phyloP scores from a whole-genome alignment of 148 eudicot species.

The Arbutus unedo region DNA sequence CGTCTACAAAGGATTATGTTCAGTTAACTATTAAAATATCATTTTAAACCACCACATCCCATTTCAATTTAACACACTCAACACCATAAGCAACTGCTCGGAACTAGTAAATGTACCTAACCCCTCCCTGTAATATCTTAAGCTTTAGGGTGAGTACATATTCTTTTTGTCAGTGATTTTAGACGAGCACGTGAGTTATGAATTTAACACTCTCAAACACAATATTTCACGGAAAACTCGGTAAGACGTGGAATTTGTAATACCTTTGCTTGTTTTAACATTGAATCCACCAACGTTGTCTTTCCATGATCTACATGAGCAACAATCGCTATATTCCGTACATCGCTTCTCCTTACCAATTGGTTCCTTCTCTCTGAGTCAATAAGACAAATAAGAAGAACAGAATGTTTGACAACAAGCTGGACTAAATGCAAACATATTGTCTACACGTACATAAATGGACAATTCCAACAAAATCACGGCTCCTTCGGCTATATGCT shows the following conservation, averaged over 20 bases:
- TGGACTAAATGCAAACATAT: neutral
- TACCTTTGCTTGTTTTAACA: slow-evolving; percentile 98
- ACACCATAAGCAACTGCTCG: too few relatives aligned
- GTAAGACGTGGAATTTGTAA: neutral
- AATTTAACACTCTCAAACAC: neutral
- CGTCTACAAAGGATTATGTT: too few relatives aligned
- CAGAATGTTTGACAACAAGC: neutral
- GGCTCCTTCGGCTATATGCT: neutral
- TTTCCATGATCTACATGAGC: slow-evolving; percentile 99
- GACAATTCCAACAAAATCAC: neutral
- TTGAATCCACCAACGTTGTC: slow-evolving; percentile 93
- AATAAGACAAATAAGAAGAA: neutral
- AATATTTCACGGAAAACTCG: neutral
- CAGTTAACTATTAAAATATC: too few relatives aligned
- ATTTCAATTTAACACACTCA: too few relatives aligned
- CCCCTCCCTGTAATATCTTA: too few relatives aligned
- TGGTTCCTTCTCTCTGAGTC: slow-evolving; percentile 52
- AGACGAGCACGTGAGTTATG: neutral
- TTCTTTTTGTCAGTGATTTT: neutral
- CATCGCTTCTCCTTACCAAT: slow-evolving; percentile 72
- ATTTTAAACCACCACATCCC: too few relatives aligned
- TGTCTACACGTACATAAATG: neutral
- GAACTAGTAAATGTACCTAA: too few relatives aligned
- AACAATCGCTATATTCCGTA: slow-evolving; percentile 95
- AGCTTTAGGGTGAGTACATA: neutral